Evolutionary conservation across 345 rosid genomes (phyloP).

Genomic region (Kandelia obovata): DNA sequence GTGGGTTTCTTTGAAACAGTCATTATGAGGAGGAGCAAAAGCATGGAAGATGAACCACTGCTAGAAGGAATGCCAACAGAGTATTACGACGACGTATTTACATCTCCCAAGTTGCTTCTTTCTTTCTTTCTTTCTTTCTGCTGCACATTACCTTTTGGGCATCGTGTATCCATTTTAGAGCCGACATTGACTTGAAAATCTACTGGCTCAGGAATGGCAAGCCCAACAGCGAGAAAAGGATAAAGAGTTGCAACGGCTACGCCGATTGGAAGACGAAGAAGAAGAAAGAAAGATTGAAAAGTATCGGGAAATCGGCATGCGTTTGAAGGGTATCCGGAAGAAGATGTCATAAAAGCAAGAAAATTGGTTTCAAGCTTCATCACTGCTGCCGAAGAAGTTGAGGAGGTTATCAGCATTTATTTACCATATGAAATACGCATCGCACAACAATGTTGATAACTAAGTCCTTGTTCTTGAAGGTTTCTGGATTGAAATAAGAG

Average conservation of each 20-base stretch:
- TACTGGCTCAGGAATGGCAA: constrained; percentile 74
- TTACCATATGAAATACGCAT: not conserved
- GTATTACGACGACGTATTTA: constrained; percentile 72
- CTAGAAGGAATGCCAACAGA: constrained; percentile 87
- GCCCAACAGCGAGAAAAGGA: constrained; percentile 65
- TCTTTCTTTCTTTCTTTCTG: not conserved
- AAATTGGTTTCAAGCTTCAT: constrained; percentile 73
- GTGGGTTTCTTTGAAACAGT: constrained; percentile 14
- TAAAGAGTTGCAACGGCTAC: constrained; percentile 55
- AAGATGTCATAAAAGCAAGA: constrained; percentile 69
- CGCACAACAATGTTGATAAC: not conserved
- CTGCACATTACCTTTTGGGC: not conserved
- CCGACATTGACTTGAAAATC: not conserved
- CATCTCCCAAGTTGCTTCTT: not conserved
- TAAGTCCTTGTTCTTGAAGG: not conserved
- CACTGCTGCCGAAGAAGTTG: constrained; percentile 85
- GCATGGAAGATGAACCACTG: constrained; percentile 46
- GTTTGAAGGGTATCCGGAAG: constrained; percentile 70
- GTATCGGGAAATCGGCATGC: constrained; percentile 74
- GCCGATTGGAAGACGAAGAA: constrained; percentile 73
- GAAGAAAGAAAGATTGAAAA: constrained; percentile 78
- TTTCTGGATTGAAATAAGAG: not conserved
- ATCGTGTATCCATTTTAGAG: constrained; percentile 4
- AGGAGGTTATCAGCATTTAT: constrained; percentile 50
- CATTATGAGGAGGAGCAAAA: constrained; percentile 45